phyloP scores from a whole-genome alignment of 306 rosid genomes.

The Trifolium fragiferum region DNA sequence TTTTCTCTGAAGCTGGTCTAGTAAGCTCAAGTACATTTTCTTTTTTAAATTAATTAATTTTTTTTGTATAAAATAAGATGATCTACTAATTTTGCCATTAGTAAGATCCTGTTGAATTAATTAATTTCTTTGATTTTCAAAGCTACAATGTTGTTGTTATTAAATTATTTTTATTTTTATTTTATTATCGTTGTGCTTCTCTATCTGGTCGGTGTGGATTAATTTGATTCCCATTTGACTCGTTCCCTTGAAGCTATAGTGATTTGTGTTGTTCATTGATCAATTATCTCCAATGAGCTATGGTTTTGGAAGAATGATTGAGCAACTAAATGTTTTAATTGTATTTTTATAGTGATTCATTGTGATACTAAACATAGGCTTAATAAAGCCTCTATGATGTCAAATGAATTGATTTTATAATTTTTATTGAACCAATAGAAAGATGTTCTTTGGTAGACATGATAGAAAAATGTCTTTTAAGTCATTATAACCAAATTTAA shows the following conservation, averaged over 20 bases:
- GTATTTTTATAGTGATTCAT: too few relatives aligned
- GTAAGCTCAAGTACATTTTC: slow-evolving; percentile 74
- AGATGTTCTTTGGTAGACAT: too few relatives aligned
- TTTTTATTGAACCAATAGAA: too few relatives aligned
- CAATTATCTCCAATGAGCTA: slow-evolving; percentile 1
- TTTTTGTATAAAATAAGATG: neutral
- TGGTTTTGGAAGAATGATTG: slow-evolving; percentile 37
- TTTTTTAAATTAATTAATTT: neutral
- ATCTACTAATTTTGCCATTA: too few relatives aligned
- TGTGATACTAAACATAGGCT: too few relatives aligned
- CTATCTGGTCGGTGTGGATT: slow-evolving; percentile 88
- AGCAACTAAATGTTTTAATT: slow-evolving; percentile 72
- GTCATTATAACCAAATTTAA: too few relatives aligned
- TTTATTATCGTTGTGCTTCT: slow-evolving; percentile 52
- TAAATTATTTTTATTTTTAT: neutral
- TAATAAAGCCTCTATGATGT: too few relatives aligned
- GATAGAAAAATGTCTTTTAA: too few relatives aligned
- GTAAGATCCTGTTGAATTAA: too few relatives aligned
- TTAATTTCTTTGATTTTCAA: too few relatives aligned
- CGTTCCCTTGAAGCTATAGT: slow-evolving; percentile 96
- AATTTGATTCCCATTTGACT: slow-evolving; percentile 68
- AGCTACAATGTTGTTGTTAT: neutral
- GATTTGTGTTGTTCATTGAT: slow-evolving; percentile 53
- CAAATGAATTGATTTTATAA: too few relatives aligned
- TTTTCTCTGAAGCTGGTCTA: slow-evolving; percentile 87